Conservation (phyloP, 331 rosid genomes). For the Erythrophleum ivorense region DNA sequence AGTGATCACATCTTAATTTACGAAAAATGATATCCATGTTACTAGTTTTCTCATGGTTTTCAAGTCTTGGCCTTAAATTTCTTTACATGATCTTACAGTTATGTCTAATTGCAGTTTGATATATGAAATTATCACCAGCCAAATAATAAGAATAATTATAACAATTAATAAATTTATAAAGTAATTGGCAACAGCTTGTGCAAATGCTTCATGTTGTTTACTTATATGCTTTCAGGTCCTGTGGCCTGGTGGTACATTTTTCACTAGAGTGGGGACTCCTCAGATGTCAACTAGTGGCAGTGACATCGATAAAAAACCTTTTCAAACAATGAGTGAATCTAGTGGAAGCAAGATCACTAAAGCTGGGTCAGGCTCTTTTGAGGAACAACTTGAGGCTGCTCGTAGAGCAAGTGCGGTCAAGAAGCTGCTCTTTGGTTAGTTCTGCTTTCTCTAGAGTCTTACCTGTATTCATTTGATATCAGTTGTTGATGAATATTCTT, state of each 20-base stretch:
- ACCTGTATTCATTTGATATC: neutral
- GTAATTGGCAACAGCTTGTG: constrained; percentile 4
- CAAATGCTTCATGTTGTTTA: constrained; percentile 30
- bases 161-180: neutral
- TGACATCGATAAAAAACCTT: constrained; percentile 42
- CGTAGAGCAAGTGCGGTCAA: constrained; percentile 88
- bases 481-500: neutral
- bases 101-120: constrained; percentile 1
- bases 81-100: neutral
- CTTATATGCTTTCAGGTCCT: constrained; percentile 62
- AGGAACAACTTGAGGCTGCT: constrained; percentile 92
- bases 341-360: constrained; percentile 46
- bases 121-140: neutral
- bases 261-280: constrained; percentile 56
- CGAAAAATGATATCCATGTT: neutral
- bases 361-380: constrained; percentile 71
- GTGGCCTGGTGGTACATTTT: constrained; percentile 94
- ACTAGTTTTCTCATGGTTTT: neutral
- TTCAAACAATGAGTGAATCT: constrained; percentile 48
- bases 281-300: constrained; percentile 43
- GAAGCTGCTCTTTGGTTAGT: constrained; percentile 94
- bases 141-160: neutral
- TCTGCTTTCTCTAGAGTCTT: constrained; percentile 15
- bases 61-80: neutral
- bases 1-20: neutral